Evolutionary conservation across 805 yeast species (phyloP), one percentile per base, ranked within the genome.

Genomic region (Cephaloascus fragrans): DNA sequence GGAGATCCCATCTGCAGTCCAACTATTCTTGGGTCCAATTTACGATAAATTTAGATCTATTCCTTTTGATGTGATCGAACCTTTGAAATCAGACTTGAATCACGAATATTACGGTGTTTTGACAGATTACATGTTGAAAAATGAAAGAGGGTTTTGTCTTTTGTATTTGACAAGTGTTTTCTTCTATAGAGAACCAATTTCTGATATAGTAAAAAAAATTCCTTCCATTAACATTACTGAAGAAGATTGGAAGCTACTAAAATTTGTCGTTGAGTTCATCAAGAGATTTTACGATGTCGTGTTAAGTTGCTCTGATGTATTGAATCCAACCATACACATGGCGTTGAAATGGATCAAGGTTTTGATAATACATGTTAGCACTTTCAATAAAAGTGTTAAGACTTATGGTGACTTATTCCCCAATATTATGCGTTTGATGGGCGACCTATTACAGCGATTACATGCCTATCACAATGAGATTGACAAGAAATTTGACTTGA

Each of bases 261-360:
- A 38, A 17, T 47, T 48, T 35, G 23, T 41, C 3, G 41, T 41
- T n/a, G 44, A 37, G 18, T 37, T 47, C 26, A 26, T 37, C 12
- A 33, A 29, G 17, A 35, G 40, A 20, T 45, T 50, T 33, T 33
- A 44, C 19, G 53, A 48, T 18, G 41, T 48, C 16, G 28, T 47
- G 20, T 26, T 35, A 12, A 18, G 37, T 37, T 38, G 43, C 14
- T 36, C 32, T 34, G 29, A 36, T 18, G 36, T 35, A 8, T 18
- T 35, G 3, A 26, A 36, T 20, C 55, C 55, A 5, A 42, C 43
- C 2, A 19, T 36, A 15, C 56, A 52, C 37, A 44, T 51, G 51
- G 34, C 47, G 14, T 40, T 49, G 19, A 52, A 52, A 40, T 52
- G 56, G 56, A 23, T 48, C 20, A 52, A 51, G 39, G 42, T 51